phyloP scores from a whole-genome alignment of 75 land plant species.

The Isoetes taiwanensis region DNA sequence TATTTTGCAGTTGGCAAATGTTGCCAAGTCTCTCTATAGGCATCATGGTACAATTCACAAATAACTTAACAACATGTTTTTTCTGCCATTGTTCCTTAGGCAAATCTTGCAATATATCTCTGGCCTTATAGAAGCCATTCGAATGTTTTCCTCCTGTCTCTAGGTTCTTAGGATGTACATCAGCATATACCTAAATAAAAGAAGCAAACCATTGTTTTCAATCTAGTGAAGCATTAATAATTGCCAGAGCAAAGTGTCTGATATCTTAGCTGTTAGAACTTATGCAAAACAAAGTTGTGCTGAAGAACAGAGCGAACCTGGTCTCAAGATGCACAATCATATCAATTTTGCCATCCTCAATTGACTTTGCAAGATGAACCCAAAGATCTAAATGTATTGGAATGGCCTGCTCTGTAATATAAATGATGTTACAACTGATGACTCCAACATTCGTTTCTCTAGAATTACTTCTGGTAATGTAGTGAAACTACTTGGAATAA shows the following conservation, averaged over 20 bases:
- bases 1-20: constrained; percentile 36
- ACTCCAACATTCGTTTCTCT: constrained; percentile 16
- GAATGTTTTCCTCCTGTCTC: constrained; percentile 25
- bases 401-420: constrained; percentile 29
- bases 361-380: constrained; percentile 25
- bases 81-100: constrained; percentile 13
- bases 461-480: constrained; percentile 17
- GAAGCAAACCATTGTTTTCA: neutral
- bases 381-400: constrained; percentile 25
- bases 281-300: neutral
- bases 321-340: constrained; percentile 30
- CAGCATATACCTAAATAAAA: constrained; percentile 30
- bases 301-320: constrained; percentile 22
- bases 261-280: neutral
- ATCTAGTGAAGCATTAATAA: neutral
- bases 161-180: constrained; percentile 31
- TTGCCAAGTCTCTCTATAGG: constrained; percentile 37
- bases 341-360: constrained; percentile 23
- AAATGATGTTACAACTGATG: constrained; percentile 38
- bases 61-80: constrained; percentile 15
- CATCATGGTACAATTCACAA: constrained; percentile 35
- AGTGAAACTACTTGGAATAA: constrained; percentile 20
- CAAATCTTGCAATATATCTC: constrained; percentile 8
- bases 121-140: constrained; percentile 24
- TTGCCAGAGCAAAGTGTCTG: no score